Evolutionary conservation across 2,329 filamentous ascomycete species (phyloP), one percentile per base, ranked within the genome.

Genomic region (Trichophyton verrucosum): DNA sequence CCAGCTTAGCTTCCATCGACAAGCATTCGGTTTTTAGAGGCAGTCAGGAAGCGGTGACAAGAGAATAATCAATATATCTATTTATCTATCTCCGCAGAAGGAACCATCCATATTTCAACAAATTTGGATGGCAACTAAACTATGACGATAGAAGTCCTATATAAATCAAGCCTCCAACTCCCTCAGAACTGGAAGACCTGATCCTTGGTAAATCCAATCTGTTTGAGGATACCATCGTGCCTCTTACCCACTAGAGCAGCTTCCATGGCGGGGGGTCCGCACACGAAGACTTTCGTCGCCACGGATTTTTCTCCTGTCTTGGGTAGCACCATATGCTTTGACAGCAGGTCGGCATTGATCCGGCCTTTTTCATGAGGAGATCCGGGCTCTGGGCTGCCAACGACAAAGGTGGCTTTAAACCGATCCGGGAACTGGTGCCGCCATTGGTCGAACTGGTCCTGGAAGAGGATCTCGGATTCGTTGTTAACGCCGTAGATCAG

Each of bases 251-350:
- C 68, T 70, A 72, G 70, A 3, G 68, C 65, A 36, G 75, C 75
- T 70, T 87, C 82, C 84, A 89, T 87, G 0, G 78, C 77, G 1
- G 85, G 84, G 17, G 86, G 86, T 0, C 86, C 86, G 68, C 85
- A 88, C 0, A 89, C 76, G 67, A 88, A 85, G 0, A 89, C 82
- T 71, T 86, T 86, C 36, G 36, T 40, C 36, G 36, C 36, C 1
- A 75, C 61, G 3, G 64, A 76, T 33, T 77, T 73, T 63, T 73
- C 72, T 63, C 62, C 67, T 2, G 71, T 67, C n/a, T 66, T 67
- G 5, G 76, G 69, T 4, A 74, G 71, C 11, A 81, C 68, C n/a
- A 75, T 76, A 64, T 81, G 76, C 63, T 77, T 70, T 40, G 36
- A 40, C 61, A 89, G 66, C 38, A 88, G 66, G 61, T 80, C 76